Evolutionary conservation across 2,329 filamentous ascomycete genomes (phyloP).

Genomic region (Fusarium pininemorale): DNA sequence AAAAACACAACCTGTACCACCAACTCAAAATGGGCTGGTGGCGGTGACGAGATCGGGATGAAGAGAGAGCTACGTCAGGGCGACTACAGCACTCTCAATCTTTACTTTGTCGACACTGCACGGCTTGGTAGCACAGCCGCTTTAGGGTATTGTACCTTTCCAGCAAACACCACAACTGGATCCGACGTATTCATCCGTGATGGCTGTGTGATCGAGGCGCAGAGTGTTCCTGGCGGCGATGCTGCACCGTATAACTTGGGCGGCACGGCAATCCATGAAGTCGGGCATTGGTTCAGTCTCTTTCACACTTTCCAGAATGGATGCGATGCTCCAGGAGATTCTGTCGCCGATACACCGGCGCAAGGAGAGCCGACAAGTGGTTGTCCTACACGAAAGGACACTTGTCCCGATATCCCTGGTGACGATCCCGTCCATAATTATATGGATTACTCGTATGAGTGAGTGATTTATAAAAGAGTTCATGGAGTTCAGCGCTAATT

Average conservation of each 20-base stretch:
- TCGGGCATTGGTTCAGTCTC: conserved; percentile 2
- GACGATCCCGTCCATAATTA: neutral
- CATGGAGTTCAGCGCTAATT: neutral
- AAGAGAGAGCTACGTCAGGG: neutral
- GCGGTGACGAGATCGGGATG: neutral
- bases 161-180: neutral
- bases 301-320: neutral
- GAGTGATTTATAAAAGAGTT: neutral
- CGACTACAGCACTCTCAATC: neutral
- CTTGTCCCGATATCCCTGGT: neutral
- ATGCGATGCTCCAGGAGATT: neutral
- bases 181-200: neutral
- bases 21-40: neutral
- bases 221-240: neutral
- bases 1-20: neutral
- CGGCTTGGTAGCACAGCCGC: neutral
- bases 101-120: neutral
- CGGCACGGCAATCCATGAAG: neutral
- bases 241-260: neutral
- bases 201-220: neutral
- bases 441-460: conserved; percentile 6
- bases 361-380: neutral
- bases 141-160: neutral
- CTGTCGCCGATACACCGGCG: neutral
- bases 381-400: neutral